Evolutionary conservation across 2,329 filamentous ascomycete species (phyloP), one percentile per base, ranked within the genome.

Genomic region (Cercospora zeina): DNA sequence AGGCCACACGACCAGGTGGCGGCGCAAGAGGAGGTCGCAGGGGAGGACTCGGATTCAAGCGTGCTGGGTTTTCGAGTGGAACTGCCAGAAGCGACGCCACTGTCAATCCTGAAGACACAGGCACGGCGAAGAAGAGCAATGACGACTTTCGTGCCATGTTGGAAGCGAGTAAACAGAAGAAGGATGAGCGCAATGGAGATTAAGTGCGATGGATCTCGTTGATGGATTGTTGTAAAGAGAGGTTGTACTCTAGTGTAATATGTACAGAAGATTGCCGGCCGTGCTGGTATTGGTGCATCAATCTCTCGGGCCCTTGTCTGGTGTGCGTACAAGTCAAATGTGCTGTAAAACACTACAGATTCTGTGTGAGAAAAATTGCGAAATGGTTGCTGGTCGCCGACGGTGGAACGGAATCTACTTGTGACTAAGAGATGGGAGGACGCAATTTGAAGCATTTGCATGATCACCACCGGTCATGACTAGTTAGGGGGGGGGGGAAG

Each of bases 131-230:
- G 66, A 86, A 84, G 75, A 85, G 81, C 68, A 86, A 86, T 69
- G 79, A 79, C 55, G 83, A 85, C 69, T 86, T 86, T 72, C 79
- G 82, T 59, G 78, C 78, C 33, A 80, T 85, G 80, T 76, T 85
- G 53, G 73, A 81, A 65, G 77, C 76, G 62, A 77, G 74, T 45
- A 73, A 72, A 58, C n/a, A n/a, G n/a, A 66, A 69, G 47, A 70
- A 69, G 58, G 59, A 60, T 64, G 65, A 62, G 36, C 65, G 66
- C 14, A 62, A 67, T 27, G 67, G 67, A 19, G 71, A 71, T 16
- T 27, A 54, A 21, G 51, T 49, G 51, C 24, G 42, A 14, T 39
- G 39, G 59, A 14, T 30, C 31, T 16, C 7, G 19, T 21, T 55
- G 53, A 21, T 27, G 7, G 31, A 54, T 27, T 36, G 51, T 37